A percentile compares a stretch with the other conserved stretches of the same genome.
Evolutionary conservation across 129 eudicot species (phyloP).

Genomic region (Flaveria ramosissima): DNA sequence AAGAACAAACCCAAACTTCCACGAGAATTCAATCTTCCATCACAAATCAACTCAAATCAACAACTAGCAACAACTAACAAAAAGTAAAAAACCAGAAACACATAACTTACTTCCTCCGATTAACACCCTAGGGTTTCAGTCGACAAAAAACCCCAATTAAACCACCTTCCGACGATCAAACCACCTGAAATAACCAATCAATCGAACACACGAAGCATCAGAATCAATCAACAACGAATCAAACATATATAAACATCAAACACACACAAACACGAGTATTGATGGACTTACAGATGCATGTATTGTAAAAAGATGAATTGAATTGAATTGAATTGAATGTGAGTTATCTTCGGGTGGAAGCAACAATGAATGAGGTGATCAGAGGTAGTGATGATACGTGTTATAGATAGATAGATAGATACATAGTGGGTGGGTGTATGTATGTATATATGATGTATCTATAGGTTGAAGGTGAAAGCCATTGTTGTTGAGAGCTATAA

Average conservation of each 20-base stretch:
- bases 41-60: constrained; percentile 18
- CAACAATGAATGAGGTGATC: constrained; percentile 22
- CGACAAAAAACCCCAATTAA: constrained; percentile 8
- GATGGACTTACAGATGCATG: constrained; percentile 43
- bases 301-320: constrained; percentile 9
- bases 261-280: neutral
- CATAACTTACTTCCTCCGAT: constrained; percentile 20
- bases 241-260: neutral
- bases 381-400: neutral
- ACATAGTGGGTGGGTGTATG: neutral
- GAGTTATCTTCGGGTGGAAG: constrained; percentile 13
- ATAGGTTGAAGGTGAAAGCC: constrained; percentile 3
- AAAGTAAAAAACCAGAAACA: neutral
- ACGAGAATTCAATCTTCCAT: constrained; percentile 2
- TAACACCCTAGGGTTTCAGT: constrained; percentile 27
- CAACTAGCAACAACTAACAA: neutral
- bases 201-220: neutral
- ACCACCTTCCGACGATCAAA: constrained; percentile 5
- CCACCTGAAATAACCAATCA: neutral
- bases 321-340: neutral
- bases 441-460: constrained; percentile 20
- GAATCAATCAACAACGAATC: constrained; percentile 11
- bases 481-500: constrained; percentile 18
- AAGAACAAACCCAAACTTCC: neutral
- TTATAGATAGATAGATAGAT: neutral